Evolutionary conservation across 2,329 filamentous ascomycete species (phyloP).

Genomic region (Penicillium olsonii): DNA sequence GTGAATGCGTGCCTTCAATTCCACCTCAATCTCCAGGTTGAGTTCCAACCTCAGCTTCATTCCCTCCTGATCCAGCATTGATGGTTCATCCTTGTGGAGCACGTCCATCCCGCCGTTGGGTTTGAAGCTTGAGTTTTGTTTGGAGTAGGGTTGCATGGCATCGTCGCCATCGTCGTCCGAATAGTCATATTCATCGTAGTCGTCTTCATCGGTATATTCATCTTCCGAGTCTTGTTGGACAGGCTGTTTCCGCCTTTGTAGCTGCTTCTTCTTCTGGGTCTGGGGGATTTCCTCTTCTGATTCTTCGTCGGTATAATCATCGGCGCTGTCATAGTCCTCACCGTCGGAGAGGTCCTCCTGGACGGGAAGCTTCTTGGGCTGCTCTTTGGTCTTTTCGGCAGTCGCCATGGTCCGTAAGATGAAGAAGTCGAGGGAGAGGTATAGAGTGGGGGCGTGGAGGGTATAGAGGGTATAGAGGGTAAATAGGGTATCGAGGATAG

Average conservation of each 20-base stretch:
- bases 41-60: slow-evolving; percentile 60
- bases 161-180: slow-evolving; percentile 19
- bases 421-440: neutral
- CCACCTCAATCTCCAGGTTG: slow-evolving; percentile 64
- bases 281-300: slow-evolving; percentile 15
- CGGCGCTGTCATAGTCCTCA: slow-evolving; percentile 33
- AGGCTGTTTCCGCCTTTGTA: slow-evolving; percentile 21
- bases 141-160: slow-evolving; percentile 30
- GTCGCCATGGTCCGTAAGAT: slow-evolving; percentile 27
- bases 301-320: slow-evolving; percentile 32
- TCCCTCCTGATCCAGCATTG: slow-evolving; percentile 41
- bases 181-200: slow-evolving; percentile 34
- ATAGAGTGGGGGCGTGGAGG: neutral
- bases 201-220: slow-evolving; percentile 33
- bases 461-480: neutral
- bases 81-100: slow-evolving; percentile 30
- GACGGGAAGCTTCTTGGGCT: slow-evolving; percentile 26
- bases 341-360: slow-evolving; percentile 30
- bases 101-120: slow-evolving; percentile 30
- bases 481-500: neutral
- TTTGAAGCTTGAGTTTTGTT: slow-evolving; percentile 26
- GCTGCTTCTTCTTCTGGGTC: slow-evolving; percentile 18
- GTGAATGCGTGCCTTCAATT: slow-evolving; percentile 66
- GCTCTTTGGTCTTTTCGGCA: slow-evolving; percentile 30
- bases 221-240: slow-evolving; percentile 24